Conservation (phyloP, 192 early-diverging fungal species). For the Entomortierella parvispora region DNA sequence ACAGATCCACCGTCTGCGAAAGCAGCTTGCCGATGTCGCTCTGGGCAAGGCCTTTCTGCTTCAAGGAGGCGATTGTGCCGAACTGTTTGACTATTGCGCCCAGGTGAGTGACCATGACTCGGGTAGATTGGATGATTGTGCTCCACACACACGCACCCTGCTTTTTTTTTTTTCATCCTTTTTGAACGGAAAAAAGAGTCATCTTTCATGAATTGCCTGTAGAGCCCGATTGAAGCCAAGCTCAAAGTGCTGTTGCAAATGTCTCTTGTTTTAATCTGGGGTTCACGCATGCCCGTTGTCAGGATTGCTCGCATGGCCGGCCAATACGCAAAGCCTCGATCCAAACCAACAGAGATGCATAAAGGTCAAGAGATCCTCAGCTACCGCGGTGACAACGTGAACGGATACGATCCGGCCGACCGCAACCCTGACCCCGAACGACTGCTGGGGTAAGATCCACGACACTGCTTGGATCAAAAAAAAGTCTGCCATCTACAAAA, state of each 20-base stretch:
- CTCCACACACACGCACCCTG: too few species aligned
- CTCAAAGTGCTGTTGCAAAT: conserved; percentile 98
- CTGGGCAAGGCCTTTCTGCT: conserved; percentile 91
- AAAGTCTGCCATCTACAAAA: not conserved
- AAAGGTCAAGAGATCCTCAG: conserved; percentile 83
- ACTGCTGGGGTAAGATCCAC: conserved; percentile 67
- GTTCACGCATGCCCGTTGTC: conserved; percentile 88
- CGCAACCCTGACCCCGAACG: conserved; percentile 91
- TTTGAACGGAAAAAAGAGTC: not conserved
- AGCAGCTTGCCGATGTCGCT: conserved; percentile 87
- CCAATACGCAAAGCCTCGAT: conserved; percentile 98
- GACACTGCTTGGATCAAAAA: not conserved
- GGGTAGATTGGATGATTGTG: too few species aligned
- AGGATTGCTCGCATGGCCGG: conserved; percentile 98
- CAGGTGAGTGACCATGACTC: conserved; percentile 58
- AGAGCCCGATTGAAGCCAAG: conserved; percentile 90
- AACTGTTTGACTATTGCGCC: conserved; percentile 95
- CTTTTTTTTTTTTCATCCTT: not conserved
- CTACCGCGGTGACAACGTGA: conserved; percentile 97
- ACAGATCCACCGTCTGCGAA: conserved; percentile 81
- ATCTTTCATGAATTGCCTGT: not conserved
- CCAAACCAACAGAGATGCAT: conserved; percentile 85
- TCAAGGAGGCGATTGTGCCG: conserved; percentile 98
- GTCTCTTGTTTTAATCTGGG: conserved; percentile 94
- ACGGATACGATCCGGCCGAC: conserved; percentile 87